phyloP scores from a whole-genome alignment of 192 early-diverging fungal genomes.

The Lobosporangium transversale region DNA sequence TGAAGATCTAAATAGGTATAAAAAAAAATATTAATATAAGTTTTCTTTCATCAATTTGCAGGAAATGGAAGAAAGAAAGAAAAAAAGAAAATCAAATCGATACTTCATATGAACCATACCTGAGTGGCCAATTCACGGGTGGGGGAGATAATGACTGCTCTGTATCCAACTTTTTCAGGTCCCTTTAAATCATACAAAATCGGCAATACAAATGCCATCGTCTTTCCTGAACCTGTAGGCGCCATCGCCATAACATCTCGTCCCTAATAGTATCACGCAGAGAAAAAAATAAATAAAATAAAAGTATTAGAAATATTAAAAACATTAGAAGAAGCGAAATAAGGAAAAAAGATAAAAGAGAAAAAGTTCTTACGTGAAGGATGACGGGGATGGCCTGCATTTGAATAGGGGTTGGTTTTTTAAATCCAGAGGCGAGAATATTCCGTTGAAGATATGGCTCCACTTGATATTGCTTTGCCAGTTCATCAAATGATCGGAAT shows the following conservation, averaged over 20 bases:
- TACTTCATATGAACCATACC: constrained; percentile 39
- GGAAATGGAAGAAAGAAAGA: too few species aligned
- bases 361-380: constrained; percentile 80
- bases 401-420: constrained; percentile 89
- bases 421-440: constrained; percentile 72
- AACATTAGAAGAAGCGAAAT: too few species aligned
- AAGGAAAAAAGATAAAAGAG: too few species aligned
- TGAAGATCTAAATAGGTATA: constrained; percentile 77
- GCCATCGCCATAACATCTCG: constrained; percentile 96
- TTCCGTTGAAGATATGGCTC: constrained; percentile 79
- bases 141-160: constrained; percentile 93
- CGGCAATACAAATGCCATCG: constrained; percentile 91
- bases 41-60: too few species aligned
- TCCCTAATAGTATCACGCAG: constrained; percentile 50
- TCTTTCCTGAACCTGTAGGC: constrained; percentile 99
- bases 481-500: constrained; percentile 80
- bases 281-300: too few species aligned
- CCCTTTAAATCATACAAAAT: constrained; percentile 87
- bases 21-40: neutral
- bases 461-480: constrained; percentile 76
- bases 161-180: constrained; percentile 82
- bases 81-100: neutral
- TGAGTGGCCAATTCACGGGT: constrained; percentile 93
- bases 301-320: too few species aligned
- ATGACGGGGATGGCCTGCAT: constrained; percentile 93